These are phyloP conservation scores for Gigaspora rosea DNA, from an alignment of 192 early-diverging fungal species.

Conservation along the genomic window DNA sequence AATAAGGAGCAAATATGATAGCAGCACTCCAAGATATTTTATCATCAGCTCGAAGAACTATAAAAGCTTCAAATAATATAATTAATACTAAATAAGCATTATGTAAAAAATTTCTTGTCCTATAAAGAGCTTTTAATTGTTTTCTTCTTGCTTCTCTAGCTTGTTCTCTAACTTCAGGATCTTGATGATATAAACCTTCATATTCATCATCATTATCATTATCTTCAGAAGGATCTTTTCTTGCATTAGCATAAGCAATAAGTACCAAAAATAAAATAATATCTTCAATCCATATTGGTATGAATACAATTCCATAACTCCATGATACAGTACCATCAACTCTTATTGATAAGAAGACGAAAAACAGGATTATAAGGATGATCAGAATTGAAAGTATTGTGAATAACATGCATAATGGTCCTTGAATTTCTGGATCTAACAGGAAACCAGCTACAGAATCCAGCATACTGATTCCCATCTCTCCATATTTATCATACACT, in stretches of 20 bases:
- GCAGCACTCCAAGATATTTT: conserved; percentile 60
- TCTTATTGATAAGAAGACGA: conserved; percentile 75
- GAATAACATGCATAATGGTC: conserved; percentile 62
- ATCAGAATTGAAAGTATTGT: conserved; percentile 52
- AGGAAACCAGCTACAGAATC: conserved; percentile 66
- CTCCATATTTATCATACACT: conserved; percentile 91
- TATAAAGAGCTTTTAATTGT: conserved; percentile 32
- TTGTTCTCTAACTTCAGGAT: conserved; percentile 40
- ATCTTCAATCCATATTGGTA: conserved; percentile 82
- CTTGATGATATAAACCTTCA: conserved; percentile 42
- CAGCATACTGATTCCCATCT: conserved; percentile 76
- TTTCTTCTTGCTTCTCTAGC: conserved; percentile 48
- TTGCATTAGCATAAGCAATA: conserved; percentile 34
- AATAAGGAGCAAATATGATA: conserved; percentile 80
- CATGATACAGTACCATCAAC: conserved; percentile 72
- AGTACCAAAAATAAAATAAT: conserved; percentile 44
- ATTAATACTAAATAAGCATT: conserved; percentile 57
- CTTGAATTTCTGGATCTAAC: conserved; percentile 67
- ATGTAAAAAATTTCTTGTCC: conserved; percentile 26
- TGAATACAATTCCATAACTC: conserved; percentile 75
- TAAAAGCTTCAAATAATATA: conserved; percentile 76
- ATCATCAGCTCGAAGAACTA: conserved; percentile 74
- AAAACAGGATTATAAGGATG: conserved; percentile 76
- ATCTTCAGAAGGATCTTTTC: conserved; percentile 43
- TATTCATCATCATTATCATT: conserved; percentile 50